Evolutionary conservation across 805 yeast genomes (phyloP).

Genomic region (Barnettozyma botsteinii): DNA sequence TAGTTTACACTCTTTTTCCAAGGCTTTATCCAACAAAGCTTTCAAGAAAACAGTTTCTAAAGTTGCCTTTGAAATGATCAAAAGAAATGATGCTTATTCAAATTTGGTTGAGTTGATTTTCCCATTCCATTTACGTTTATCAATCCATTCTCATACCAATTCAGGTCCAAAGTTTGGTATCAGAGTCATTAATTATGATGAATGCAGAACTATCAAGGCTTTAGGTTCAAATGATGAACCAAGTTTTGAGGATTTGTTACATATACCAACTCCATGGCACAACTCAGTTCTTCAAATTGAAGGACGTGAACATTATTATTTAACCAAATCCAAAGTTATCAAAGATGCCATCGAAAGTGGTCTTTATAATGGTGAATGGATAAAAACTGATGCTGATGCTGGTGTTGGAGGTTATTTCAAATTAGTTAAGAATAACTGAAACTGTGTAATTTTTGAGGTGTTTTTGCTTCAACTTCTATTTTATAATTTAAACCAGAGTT

Average conservation of each 20-base stretch:
- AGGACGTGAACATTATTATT: slow-evolving; percentile 28
- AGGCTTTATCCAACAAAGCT: slow-evolving; percentile 33
- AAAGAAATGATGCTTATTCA: slow-evolving; percentile 59
- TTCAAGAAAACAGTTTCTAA: slow-evolving; percentile 46
- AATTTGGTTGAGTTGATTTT: slow-evolving; percentile 54
- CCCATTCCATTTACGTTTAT: slow-evolving; percentile 53
- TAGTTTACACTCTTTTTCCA: slow-evolving; percentile 34
- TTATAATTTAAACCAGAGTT: no score
- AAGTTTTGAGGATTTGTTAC: slow-evolving; percentile 45
- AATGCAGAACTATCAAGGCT: slow-evolving; percentile 42
- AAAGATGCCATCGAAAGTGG: slow-evolving; percentile 33
- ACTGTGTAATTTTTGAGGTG: neutral
- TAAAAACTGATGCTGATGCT: slow-evolving; percentile 24
- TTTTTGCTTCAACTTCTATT: no score
- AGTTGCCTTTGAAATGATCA: slow-evolving; percentile 61
- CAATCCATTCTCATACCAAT: slow-evolving; percentile 58
- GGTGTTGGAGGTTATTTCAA: slow-evolving; percentile 31
- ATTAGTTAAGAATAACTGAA: slow-evolving; percentile 6
- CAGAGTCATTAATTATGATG: slow-evolving; percentile 37
- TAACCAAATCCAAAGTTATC: slow-evolving; percentile 33
- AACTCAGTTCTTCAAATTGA: slow-evolving; percentile 43
- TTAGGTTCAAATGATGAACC: slow-evolving; percentile 37
- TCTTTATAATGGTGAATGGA: slow-evolving; percentile 31
- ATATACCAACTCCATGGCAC: slow-evolving; percentile 67
- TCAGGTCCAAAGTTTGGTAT: slow-evolving; percentile 58